Evolutionary conservation across 2,329 filamentous ascomycete genomes (phyloP), one percentile per base, ranked within the genome.

Genomic region (Fusarium algeriense): DNA sequence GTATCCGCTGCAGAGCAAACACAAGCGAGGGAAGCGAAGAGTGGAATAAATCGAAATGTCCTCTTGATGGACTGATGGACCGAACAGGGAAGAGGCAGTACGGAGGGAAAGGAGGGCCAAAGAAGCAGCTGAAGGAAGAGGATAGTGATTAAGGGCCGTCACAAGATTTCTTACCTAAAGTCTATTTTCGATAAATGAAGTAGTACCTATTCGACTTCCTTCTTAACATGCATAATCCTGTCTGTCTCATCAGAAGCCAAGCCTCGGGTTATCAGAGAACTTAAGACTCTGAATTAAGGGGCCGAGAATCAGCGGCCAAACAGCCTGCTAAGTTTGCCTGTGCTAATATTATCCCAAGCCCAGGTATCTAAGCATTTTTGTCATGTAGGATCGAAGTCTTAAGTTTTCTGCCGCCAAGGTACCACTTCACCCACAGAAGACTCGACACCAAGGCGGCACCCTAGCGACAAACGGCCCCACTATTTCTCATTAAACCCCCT

Each of bases 21-120:
- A 77, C 75, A 26, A 77, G 70, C 7, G 75, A 77, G 30, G 73
- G 75, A n/a, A 75, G 73, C 4, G 75, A 77, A 38, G 75, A 74
- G 35, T 77, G 75, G 75, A 64, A 73, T 28, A 58, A 70, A 11
- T 55, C 67, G 7, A 58, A 70, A 19, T 76, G 75, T 38, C 75
- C 75, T 10, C 66, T 76, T 28, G 75, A 76, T 30, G 75, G 53
- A 17, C 59, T 76, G 10, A 72, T 76, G 19, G 67, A 77, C 50
- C 66, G 75, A 57, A 65, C 65, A 14, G 75, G 75, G 7, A 77
- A 77, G 64, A 72, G 69, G 34, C 72, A 69, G 46, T 38, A 56
- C n/a, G 68, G 49, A 54, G 68, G 64, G 20, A 73, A 73, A 63
- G 53, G 41, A 20, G 59, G 44, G 26, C 40, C 57, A 54, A 74